phyloP scores from a whole-genome alignment of 2,329 filamentous ascomycete species.

The Talaromyces sp. region DNA sequence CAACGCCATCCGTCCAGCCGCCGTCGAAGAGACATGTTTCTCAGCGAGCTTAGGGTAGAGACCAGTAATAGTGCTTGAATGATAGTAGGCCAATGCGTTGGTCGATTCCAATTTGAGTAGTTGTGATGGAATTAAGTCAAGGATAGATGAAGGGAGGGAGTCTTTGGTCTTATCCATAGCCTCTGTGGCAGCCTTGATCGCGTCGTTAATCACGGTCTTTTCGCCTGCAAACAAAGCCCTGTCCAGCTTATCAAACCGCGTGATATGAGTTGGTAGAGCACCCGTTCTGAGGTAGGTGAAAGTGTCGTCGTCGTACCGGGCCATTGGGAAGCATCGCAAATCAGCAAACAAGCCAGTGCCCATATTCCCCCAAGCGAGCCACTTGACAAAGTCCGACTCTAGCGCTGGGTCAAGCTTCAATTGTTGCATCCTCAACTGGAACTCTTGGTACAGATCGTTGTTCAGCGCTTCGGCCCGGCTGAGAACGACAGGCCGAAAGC shows the following conservation, averaged over 20 bases:
- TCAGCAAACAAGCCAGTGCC: constrained; percentile 74
- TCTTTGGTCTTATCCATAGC: background rate
- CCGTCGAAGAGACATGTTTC: constrained; percentile 51
- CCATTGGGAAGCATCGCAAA: constrained; percentile 81
- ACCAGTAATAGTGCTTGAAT: constrained; percentile 52
- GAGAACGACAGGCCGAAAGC: constrained; percentile 79
- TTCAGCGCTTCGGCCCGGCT: constrained; percentile 73
- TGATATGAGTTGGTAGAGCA: constrained; percentile 65
- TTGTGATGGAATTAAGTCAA: constrained; percentile 54
- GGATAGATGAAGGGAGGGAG: constrained; percentile 52
- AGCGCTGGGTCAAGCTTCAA: constrained; percentile 53
- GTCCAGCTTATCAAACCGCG: constrained; percentile 63
- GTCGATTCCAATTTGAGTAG: constrained; percentile 63
- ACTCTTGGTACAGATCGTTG: constrained; percentile 69
- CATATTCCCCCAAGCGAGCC: constrained; percentile 92
- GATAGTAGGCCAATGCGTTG: constrained; percentile 72
- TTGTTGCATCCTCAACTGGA: constrained; percentile 46
- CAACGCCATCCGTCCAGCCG: constrained; percentile 59
- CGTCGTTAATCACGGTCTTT: constrained; percentile 57
- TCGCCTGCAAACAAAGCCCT: constrained; percentile 68
- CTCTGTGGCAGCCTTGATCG: constrained; percentile 49
- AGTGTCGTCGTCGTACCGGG: constrained; percentile 62
- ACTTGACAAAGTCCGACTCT: constrained; percentile 68
- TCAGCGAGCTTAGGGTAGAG: constrained; percentile 65
- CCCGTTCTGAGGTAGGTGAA: constrained; percentile 69